Base-by-base conservation (phyloP, 139 green algal species). In the Chlamydomonas sp. region DNA sequence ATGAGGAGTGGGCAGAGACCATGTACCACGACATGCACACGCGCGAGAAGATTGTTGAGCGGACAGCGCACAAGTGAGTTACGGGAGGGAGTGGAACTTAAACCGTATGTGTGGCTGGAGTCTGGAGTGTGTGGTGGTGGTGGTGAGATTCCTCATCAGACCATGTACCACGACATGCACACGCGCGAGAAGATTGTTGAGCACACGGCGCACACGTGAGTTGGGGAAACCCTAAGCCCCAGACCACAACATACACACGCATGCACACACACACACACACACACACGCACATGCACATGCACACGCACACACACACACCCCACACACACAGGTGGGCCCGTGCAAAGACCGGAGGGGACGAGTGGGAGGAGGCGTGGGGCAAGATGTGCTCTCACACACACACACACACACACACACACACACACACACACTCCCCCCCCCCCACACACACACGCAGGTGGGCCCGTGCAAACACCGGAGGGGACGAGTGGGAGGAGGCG, bases 401-500 rank as follows among this genome's bases (percentile, higher is more conserved):
- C 50, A 61, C 50, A n/a, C n/a, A n/a, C n/a, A n/a, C n/a, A n/a
- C n/a, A n/a, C n/a, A n/a, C n/a, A n/a, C n/a, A n/a, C n/a, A n/a
- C n/a, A n/a, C n/a, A n/a, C n/a, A n/a, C n/a, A n/a, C n/a, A n/a
- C n/a, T n/a, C n/a, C n/a, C n/a, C n/a, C n/a, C n/a, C n/a, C n/a
- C n/a, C 10, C 35, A 54, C 5, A 35, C 34, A 68, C 34, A 28
- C 13, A 54, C 16, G 61, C 73, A 83, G 77, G 73, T 77, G 77
- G 72, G 76, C 74, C 0, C 67, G 68, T 22, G 68, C n/a, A n/a
- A n/a, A 69, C n/a, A 70, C 65, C 49, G 70, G 75, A 73, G 77
- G 78, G 24, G 79, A 90, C 37, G 89, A 95, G 73, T 96, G 90
- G 90, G 89, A 94, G 79, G 89, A 96, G 81, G 89, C 90, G 81